These are phyloP conservation scores for Collybia sp. DNA, from an alignment of 768 basidiomycete species.

Conservation along the genomic window DNA sequence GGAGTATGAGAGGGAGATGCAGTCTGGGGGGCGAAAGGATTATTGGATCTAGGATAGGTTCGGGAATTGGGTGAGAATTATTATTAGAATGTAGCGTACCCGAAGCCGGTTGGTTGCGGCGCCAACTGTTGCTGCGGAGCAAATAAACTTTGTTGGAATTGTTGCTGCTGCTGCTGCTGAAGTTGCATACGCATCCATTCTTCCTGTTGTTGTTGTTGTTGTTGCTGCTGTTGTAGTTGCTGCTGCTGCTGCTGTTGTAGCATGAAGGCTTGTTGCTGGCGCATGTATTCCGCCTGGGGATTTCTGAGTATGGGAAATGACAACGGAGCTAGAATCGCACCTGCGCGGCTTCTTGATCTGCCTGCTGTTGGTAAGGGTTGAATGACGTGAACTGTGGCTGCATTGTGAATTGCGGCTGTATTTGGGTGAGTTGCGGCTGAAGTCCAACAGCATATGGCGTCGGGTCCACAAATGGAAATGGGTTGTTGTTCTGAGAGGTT, in stretches of 20 bases:
- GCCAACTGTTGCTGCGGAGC: constrained; percentile 34
- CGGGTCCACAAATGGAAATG: constrained; percentile 61
- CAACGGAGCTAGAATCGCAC: constrained; percentile 17
- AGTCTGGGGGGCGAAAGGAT: constrained; percentile 76
- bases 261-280: constrained; percentile 68
- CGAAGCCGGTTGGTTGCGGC: constrained; percentile 72
- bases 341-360: constrained; percentile 85
- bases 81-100: constrained; percentile 36
- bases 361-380: constrained; percentile 92
- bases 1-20: constrained; percentile 19
- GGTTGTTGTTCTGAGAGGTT: constrained; percentile 37
- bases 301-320: not conserved
- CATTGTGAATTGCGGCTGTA: constrained; percentile 78
- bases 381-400: constrained; percentile 89
- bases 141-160: constrained; percentile 45
- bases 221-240: constrained; percentile 42
- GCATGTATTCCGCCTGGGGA: constrained; percentile 62
- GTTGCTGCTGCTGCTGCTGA: constrained; percentile 53
- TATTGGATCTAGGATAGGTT: constrained; percentile 72
- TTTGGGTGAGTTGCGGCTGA: constrained; percentile 44
- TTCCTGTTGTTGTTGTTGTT: constrained; percentile 50
- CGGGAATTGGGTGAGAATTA: constrained; percentile 11
- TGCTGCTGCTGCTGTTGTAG: constrained; percentile 49
- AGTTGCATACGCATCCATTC: constrained; percentile 39
- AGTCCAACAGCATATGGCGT: constrained; percentile 54